Base-by-base conservation (phyloP, 1,284 basidiomycete genomes). In the Ceratobasidium sp. region DNA sequence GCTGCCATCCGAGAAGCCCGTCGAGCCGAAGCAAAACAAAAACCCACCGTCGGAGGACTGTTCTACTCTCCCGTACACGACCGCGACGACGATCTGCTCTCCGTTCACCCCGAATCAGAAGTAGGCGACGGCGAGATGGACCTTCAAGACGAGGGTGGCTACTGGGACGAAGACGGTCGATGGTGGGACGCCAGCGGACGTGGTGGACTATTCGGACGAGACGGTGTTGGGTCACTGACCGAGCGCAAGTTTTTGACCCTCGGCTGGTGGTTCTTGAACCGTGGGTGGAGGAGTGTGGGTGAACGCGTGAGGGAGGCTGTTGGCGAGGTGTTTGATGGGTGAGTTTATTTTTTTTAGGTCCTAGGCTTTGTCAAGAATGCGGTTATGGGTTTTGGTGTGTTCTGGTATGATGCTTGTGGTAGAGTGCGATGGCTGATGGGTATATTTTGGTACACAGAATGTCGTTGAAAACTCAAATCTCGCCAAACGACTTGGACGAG, bases 251-350 rank as follows among this genome's bases (percentile, higher is more conserved):
- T 92, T 82, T 87, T 97, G 77, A 96, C 94, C 0, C 89, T 96
- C 80, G 94, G 91, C 69, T 97, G 95, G 94, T 97, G 95, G 94
- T 88, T 97, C 65, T 83, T 97, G 75, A 93, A 97, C 82, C 91
- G 94, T 3, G 96, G 96, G 0, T 97, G 96, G 94, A 92, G 93
- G 81, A 91, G 93, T 75, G 88, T 97, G 0, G 91, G 91, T 0
- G 91, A 92, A 80, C 86, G 93, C 28, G 93, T 96, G 0, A 85
- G 91, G 80, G 85, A 88, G 59, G 93, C 91, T 0, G 94, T 96
- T 0, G 92, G 95, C 82, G 92, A 92, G 73, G 92, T 93, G 0
- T 93, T 97, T 79, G 91, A 93, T 78, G 89, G 89, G 94, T 95
- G 80, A 80, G 91, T 87, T 5, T 20, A n/a, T n/a, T n/a, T 28